Base-by-base conservation (phyloP, 306 rosid species). In the Hippophae tibetana region DNA sequence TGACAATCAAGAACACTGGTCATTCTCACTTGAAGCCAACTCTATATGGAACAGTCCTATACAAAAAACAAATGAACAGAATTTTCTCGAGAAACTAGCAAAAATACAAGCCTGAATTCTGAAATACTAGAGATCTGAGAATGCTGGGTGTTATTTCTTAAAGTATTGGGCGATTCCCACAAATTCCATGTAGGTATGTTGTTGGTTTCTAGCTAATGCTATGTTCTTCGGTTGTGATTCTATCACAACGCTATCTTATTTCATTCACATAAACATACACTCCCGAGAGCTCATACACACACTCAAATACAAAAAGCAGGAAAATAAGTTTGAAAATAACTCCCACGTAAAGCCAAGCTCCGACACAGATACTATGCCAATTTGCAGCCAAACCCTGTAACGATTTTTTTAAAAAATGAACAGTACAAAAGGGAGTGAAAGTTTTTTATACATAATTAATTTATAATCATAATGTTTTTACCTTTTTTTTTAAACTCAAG, bases 101-200 rank as follows among this genome's bases (percentile, higher is more conserved):
- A 52, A 56, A 42, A 46, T 68, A 14, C 43, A 65, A 77, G 60
- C 57, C 61, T 10, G 61, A 56, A 58, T 44, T 73, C 69, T 73
- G 88, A 79, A 85, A 84, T 75, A 86, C 81, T 83, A 74, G 96
- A 87, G 98, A 90, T 85, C 95, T 81, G 86, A 66, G 81, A 78
- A 67, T 42, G 74, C 53, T 61, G 64, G 66, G 66, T 69, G 66
- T 69, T 74, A 62, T 56, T 72, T 54, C 72, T 67, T 64, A 52
- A 56, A 46, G 74, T 66, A 44, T 70, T 81, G 76, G 69, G 49
- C 63, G 62, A 70, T 77, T 72, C 81, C 74, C 78, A 63, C 72
- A 71, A 89, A 78, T 72, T 79, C 79, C 81, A 74, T 73, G 73
- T 43, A 67, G 67, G 54, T 54, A 9, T 52, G 51, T 60, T 57